Evolutionary conservation across 495 filamentous ascomycete genomes (phyloP), one percentile per base, ranked within the genome.

Genomic region (Neurospora sp.): DNA sequence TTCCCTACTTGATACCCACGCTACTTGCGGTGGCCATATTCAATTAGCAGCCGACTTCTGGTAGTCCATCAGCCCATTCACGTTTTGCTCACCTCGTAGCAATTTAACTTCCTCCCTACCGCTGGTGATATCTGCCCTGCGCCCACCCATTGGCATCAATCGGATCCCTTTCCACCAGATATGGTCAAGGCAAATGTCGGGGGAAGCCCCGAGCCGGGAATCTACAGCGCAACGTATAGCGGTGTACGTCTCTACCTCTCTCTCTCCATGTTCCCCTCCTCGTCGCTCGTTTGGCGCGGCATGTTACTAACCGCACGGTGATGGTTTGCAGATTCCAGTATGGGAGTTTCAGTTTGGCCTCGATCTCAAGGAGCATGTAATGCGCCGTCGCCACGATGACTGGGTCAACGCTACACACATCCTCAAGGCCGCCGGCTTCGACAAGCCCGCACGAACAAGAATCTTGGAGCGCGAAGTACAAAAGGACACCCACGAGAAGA

Each of bases 401-500:
- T 97, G 94, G 93, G 83, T 97, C 75, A 97, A 97, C 80, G 94
- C 94, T 23, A 97, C 94, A 9, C 94, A 97, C 80, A 97, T 97
- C 71, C 84, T 97, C 69, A 98, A 98, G 81, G 92, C 84, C 20
- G 83, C 86, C 46, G 85, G 86, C 40, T 88, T 89, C 66, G 85
- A 88, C 76, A 99, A 99, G 83, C 95, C 96, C 8, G 92, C 94
- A 14, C 87, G 96, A 77, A 99, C 96, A 39, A 86, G 96, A 74
- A 97, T 99, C 72, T 88, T 99, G 18, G 96, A 99, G 84, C 89
- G 96, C 69, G 96, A 99, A 76, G 95, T 99, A 1, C 96, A 99
- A 80, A 97, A 97, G 81, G 95, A 94, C 11, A 86, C 90, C 10
- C 96, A 99, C 82, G 95, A 98, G 82, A 99, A 99, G 83, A 92